Base-by-base conservation (phyloP, 768 basidiomycete genomes). In the Stropharia rugosoannulata region DNA sequence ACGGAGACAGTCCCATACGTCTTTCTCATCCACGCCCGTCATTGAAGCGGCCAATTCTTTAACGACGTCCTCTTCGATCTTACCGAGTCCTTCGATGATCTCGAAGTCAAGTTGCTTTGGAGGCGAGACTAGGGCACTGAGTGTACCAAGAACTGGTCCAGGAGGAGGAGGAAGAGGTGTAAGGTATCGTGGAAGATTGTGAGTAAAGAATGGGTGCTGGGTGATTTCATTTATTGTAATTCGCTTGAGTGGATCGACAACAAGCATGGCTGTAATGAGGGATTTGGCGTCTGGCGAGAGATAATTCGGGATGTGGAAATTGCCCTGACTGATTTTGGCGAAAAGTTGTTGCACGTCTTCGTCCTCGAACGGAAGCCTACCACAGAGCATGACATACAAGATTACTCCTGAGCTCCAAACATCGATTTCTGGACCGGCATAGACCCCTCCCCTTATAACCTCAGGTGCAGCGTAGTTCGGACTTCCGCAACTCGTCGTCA, bases 391-490 rank as follows among this genome's bases (percentile, higher is more conserved):
- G 55, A 98, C 97, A 73, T 95, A 98, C 49, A 99, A 82, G 62
- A 99, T 98, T n/a, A 99, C 96, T 0, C 97, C 97, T 53, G 92
- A 92, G 62, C 92, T 94, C 97, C 97, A 99, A 10, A 98, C 94
- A 61, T 99, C 97, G 65, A 98, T 97, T 73, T 98, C 97, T 0
- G 96, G 95, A 0, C 97, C 97, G 0, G 94, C 94, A 67, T 99
- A 99, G 7, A 95, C 80, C 27, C 92, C 91, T 5, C 97, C 97
- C 15, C 89, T 84, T 60, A 99, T 97, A 64, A 99, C 96, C 67
- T 99, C 97, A 1, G 97, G 97, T 0, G 97, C 96, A 53, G 97
- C 97, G 64, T 99, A 99, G 70, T 99, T 98, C 0, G 97, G 97
- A 68, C 93, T 95, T 1, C 97, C 96, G 70, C 97, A 99, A 62